Evolutionary conservation across 78 protist species (phyloP), one percentile per base, ranked within the genome.

Genomic region (Cavenderia fasciculata): DNA sequence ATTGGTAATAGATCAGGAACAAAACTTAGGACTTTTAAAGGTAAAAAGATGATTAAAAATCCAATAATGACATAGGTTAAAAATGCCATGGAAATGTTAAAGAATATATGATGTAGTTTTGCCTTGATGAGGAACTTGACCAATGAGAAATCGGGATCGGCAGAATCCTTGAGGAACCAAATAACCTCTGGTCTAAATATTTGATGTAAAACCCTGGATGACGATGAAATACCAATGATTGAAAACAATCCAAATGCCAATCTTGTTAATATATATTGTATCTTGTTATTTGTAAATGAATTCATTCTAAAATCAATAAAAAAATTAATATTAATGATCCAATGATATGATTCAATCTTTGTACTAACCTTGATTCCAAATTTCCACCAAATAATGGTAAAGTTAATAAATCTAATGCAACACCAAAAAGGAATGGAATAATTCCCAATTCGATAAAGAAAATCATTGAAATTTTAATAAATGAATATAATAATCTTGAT

Each of bases 191-290:
- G 44, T 68, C 90, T 82, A 44, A 82, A 68, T 4, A 68, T 68
- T 56, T 82, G 76, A 29, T 68, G 66, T 11, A 82, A 49, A 10
- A 38, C 27, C 2, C 36, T 14, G 23, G 29, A 29, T 8, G 68
- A 29, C 2, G 27, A 40, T 4, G 78, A 21, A 16, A 82, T 33
- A n/a, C 56, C 56, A 11, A 68, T 14, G 47, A 68, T 65, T 56
- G 43, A 57, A 68, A 82, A 56, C 56, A 82, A 40, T 11, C 90
- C 90, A 38, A 68, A 47, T 11, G 65, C 74, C 90, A 76, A 82
- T 66, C 90, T 59, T 0, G 90, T 51, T 14, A 82, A 33, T 18
- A 68, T 25, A 43, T 68, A 82, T 68, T 65, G 43, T 36, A 65
- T 19, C 36, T 77, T 77, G 8, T 77, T 47, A 7, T 49, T 27